phyloP scores from a whole-genome alignment of 148 eudicot species.

The Rhododendron molle region DNA sequence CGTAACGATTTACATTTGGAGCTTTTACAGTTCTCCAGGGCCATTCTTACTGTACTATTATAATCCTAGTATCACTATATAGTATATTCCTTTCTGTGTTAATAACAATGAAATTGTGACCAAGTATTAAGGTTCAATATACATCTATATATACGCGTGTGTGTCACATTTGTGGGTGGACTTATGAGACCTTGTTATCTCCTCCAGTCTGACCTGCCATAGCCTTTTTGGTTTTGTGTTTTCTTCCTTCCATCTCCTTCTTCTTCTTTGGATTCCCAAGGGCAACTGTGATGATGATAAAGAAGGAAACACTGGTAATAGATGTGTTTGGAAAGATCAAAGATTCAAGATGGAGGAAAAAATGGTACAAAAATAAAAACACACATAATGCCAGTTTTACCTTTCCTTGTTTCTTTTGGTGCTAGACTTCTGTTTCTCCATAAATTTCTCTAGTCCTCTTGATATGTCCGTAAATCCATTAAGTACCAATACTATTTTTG shows the following conservation, averaged over 20 bases:
- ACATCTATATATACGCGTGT: background rate
- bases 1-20: background rate
- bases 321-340: constrained; percentile 1
- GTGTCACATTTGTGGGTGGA: too few species aligned
- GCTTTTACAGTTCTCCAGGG: background rate
- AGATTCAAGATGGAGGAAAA: constrained; percentile 20
- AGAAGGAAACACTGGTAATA: background rate
- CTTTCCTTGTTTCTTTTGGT: background rate
- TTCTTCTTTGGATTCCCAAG: background rate
- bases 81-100: background rate
- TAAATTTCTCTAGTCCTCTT: background rate
- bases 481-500: background rate
- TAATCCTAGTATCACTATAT: background rate
- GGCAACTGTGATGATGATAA: background rate
- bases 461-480: background rate
- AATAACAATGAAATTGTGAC: background rate
- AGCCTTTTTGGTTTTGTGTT: background rate
- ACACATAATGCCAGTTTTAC: background rate
- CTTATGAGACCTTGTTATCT: background rate
- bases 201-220: background rate
- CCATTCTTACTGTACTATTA: background rate
- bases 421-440: background rate
- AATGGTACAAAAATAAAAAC: constrained; percentile 9
- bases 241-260: background rate
- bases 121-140: background rate